Evolutionary conservation across 768 basidiomycete genomes (phyloP), one percentile per base, ranked within the genome.

Genomic region (Termitomyces sp.): DNA sequence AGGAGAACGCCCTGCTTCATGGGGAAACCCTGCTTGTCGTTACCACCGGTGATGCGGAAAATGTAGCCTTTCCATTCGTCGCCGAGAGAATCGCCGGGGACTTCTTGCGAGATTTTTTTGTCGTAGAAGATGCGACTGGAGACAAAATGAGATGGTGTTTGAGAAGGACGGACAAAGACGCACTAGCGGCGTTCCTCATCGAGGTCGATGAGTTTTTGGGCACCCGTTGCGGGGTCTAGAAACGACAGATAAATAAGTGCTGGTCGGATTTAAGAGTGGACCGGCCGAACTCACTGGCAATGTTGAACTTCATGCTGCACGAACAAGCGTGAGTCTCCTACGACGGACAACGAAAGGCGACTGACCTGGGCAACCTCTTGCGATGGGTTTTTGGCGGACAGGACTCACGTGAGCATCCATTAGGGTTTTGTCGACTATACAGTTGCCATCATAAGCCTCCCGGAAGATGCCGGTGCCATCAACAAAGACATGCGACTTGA

Each of bases 1-100:
- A 96, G 83, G 60, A 98, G 89, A 64, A 98, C 91, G 78, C 96
- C 95, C 78, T 99, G 96, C 77, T 98, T 98, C 94, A 98, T 97
- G 48, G 94, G 94, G 83, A 97, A 96, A 69, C 94, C 94, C 73
- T 95, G 92, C 79, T 94, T 93, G 86, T 98, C 94, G 81, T 98
- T 98, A 62, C 96, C 93, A 67, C 95, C 95, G 31, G 92, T 95
- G 79, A 99, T 91, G 67, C 94, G 88, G 82, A 97, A 85, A 72
- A 98, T 76, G 78, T 97, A 98, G 57, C 96, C 96, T 73, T 91
- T 92, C 83, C 85, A 98, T 79, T 98, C 96, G 71, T 96, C 90
- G 66, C 95, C 94, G 64, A 98, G 75, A 54, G 86, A 72, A 78
- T 97, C 94, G 59, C 82, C 91, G 46, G 93, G 81, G 66, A 98